phyloP scores from a whole-genome alignment of 768 basidiomycete genomes.

The Leccinum rimulosum region DNA sequence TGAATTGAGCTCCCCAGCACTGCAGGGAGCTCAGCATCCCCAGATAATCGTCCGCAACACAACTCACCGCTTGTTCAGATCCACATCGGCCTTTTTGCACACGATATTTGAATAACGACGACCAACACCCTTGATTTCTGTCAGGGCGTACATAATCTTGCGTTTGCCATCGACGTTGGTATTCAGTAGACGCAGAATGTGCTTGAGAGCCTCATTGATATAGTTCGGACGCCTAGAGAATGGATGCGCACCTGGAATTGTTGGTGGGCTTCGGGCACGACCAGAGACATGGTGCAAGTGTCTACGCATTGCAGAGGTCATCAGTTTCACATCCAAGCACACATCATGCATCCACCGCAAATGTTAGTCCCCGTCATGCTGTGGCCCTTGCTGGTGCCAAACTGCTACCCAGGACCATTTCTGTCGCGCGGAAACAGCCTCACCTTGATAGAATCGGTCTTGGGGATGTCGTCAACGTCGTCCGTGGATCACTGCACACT shows the following conservation, averaged over 20 bases:
- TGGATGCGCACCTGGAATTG: constrained; percentile 78
- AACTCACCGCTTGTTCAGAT: constrained; percentile 93
- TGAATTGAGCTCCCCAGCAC: constrained; percentile 98
- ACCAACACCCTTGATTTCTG: constrained; percentile 99
- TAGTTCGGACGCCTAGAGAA: not conserved
- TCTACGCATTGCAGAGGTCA: constrained; percentile 3
- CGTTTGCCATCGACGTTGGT: constrained; percentile 99
- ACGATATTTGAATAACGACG: constrained; percentile 98
- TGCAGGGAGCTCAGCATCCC: constrained; percentile 34
- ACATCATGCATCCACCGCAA: constrained; percentile 21
- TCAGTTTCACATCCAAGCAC: constrained; percentile 18
- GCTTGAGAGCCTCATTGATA: constrained; percentile 46
- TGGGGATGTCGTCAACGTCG: constrained; percentile 18
- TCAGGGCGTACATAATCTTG: constrained; percentile 99
- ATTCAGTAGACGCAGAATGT: constrained; percentile 98
- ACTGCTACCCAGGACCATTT: not conserved
- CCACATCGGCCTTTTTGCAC: constrained; percentile 99
- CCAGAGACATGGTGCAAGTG: constrained; percentile 79
- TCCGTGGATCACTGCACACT: constrained; percentile 1
- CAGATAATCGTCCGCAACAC: not conserved
- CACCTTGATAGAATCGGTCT: constrained; percentile 26
- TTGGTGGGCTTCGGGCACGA: constrained; percentile 90
- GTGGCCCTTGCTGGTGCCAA: not conserved
- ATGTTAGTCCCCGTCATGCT: not conserved
- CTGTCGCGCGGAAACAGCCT: constrained; percentile 13